Conservation (phyloP, 805 yeast species). For the Candida manassasensis region DNA sequence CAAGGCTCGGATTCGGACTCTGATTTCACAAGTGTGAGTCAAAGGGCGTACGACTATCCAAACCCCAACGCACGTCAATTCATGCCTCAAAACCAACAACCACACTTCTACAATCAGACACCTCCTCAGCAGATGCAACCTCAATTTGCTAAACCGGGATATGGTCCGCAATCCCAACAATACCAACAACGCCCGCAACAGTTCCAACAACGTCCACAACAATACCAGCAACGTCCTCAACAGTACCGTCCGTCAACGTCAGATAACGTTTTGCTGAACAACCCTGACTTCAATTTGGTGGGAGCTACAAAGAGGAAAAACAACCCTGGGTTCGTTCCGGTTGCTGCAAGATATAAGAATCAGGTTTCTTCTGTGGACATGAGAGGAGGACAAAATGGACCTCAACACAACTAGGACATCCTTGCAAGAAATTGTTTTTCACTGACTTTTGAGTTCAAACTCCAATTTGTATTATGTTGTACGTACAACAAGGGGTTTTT, state of each 20-base stretch:
- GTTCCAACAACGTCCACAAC: conserved; percentile 12
- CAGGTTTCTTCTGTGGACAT: conserved; percentile 3
- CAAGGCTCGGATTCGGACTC: conserved; percentile 45
- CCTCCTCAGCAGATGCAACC: conserved; percentile 2
- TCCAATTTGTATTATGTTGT: too few species aligned
- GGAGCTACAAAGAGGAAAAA: conserved; percentile 21
- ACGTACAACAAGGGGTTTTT: too few species aligned
- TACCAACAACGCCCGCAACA: conserved; percentile 7
- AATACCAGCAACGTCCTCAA: conserved; percentile 15
- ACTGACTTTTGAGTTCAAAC: too few species aligned
- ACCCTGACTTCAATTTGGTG: conserved; percentile 37
- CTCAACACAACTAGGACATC: too few species aligned
- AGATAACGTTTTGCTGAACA: conserved; percentile 33
- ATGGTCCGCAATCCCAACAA: conserved; percentile 3
- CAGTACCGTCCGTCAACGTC: conserved; percentile 26
- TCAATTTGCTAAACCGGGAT: conserved; percentile 2
- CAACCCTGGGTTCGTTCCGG: conserved; percentile 19
- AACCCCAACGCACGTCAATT: conserved; percentile 14
- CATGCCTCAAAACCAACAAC: conserved; percentile 3
- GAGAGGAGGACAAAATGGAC: conserved; percentile 5
- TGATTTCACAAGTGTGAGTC: conserved; percentile 75
- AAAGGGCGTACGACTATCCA: conserved; percentile 41
- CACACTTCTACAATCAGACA: background rate
- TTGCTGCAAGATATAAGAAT: conserved; percentile 13
- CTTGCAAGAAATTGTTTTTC: too few species aligned